phyloP scores from a whole-genome alignment of 164 flowering plant genomes.

The Nymphaea thermarum region DNA sequence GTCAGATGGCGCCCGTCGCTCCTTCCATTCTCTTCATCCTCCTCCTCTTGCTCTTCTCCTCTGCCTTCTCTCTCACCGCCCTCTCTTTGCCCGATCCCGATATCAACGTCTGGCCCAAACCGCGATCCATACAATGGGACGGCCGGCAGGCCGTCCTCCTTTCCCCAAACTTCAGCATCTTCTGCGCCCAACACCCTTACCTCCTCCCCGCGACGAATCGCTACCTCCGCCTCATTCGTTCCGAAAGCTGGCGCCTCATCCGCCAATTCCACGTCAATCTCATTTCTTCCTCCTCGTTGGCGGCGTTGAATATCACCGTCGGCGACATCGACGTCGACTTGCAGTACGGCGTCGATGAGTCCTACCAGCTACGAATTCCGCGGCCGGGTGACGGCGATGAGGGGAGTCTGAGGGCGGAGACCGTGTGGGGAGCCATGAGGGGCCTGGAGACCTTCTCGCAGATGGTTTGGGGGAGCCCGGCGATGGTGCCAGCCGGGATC shows the following conservation, averaged over 20 bases:
- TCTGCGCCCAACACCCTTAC: slow-evolving; percentile 27
- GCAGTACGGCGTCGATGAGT: slow-evolving; percentile 49
- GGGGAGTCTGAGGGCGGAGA: slow-evolving; percentile 39
- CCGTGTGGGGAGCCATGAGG: slow-evolving; percentile 84
- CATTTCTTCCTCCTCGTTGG: slow-evolving; percentile 16
- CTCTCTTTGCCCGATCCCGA: slow-evolving; percentile 7
- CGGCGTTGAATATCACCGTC: slow-evolving; percentile 21
- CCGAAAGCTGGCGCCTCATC: slow-evolving; percentile 39
- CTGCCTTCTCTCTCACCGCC: neutral
- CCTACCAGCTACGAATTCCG: slow-evolving; percentile 47
- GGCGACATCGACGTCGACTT: slow-evolving; percentile 28
- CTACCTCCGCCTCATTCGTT: slow-evolving; percentile 26
- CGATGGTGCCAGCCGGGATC: slow-evolving; percentile 34
- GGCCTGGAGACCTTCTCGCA: slow-evolving; percentile 91
- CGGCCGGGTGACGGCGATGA: slow-evolving; percentile 17
- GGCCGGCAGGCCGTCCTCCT: slow-evolving; percentile 26
- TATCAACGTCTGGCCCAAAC: slow-evolving; percentile 79
- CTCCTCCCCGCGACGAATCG: slow-evolving; percentile 36
- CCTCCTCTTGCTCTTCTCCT: neutral
- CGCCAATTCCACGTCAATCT: slow-evolving; percentile 19
- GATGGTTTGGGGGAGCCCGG: slow-evolving; percentile 42
- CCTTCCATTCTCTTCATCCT: neutral
- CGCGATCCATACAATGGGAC: slow-evolving; percentile 35
- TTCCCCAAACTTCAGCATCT: slow-evolving; percentile 37
- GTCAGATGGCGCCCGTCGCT: neutral